phyloP scores from a whole-genome alignment of 495 filamentous ascomycete species.

The Penicillium turbatum region DNA sequence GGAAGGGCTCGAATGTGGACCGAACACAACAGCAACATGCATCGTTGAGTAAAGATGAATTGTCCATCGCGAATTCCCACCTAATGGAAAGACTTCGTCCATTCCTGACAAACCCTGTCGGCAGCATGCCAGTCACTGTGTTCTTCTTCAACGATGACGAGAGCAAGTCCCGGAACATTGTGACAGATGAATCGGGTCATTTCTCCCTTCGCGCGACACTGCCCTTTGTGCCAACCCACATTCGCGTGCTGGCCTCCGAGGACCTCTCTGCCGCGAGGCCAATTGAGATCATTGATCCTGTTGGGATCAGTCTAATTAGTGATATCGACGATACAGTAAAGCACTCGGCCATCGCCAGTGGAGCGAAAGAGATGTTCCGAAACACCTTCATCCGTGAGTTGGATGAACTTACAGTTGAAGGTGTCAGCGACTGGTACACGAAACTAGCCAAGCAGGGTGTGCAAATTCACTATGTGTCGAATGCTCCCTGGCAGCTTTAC shows the following conservation, averaged over 20 bases:
- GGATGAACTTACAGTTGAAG: constrained; percentile 71
- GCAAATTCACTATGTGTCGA: constrained; percentile 84
- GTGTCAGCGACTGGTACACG: constrained; percentile 86
- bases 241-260: constrained; percentile 82
- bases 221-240: constrained; percentile 85
- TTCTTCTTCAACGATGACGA: constrained; percentile 85
- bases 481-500: constrained; percentile 94
- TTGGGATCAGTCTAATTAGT: constrained; percentile 90
- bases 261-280: constrained; percentile 72
- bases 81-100: constrained; percentile 82
- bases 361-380: constrained; percentile 88
- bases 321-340: constrained; percentile 99
- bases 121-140: constrained; percentile 69
- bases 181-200: constrained; percentile 82
- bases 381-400: constrained; percentile 92
- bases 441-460: constrained; percentile 74
- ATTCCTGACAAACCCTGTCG: constrained; percentile 78
- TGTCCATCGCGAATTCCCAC: constrained; percentile 75
- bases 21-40: constrained; percentile 36
- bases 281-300: constrained; percentile 68
- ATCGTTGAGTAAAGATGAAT: constrained; percentile 63
- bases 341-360: constrained; percentile 80
- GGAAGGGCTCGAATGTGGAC: constrained; percentile 37
- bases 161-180: constrained; percentile 73
- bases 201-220: constrained; percentile 73